A percentile compares a stretch with the other conserved stretches of the same genome.
Evolutionary conservation across 108 stramenopile species (phyloP).

Genomic region (Schizochytrium sp.): DNA sequence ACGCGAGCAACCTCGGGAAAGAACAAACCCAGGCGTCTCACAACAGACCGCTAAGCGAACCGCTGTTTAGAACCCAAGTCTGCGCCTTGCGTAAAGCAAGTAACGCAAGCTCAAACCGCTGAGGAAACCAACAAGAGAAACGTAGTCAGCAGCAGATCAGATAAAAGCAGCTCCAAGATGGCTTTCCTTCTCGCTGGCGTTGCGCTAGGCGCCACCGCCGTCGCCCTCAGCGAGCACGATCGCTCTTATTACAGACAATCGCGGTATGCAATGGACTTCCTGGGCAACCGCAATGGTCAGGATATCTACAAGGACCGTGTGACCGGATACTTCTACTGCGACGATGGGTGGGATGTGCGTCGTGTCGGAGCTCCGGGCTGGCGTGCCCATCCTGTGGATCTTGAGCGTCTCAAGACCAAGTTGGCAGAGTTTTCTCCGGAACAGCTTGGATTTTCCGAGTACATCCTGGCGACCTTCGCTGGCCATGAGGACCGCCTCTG

Average conservation of each 20-base stretch:
- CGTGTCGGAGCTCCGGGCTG: slow-evolving; percentile 28
- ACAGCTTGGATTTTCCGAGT: slow-evolving; percentile 27
- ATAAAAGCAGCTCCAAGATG: neutral
- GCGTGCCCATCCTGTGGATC: slow-evolving; percentile 49
- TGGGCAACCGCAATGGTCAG: slow-evolving; percentile 54
- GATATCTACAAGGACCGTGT: slow-evolving; percentile 62
- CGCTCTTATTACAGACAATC: slow-evolving; percentile 18
- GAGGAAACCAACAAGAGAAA: neutral
- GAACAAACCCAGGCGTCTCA: too few relatives aligned
- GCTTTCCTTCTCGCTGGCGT: slow-evolving; percentile 52
- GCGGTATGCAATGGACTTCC: slow-evolving; percentile 49
- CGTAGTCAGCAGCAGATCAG: neutral
- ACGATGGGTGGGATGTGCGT: slow-evolving; percentile 56
- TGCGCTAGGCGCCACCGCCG: slow-evolving; percentile 37
- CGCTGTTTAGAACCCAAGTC: too few relatives aligned
- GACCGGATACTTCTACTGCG: slow-evolving; percentile 33
- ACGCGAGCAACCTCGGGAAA: too few relatives aligned
- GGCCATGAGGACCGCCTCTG: slow-evolving; percentile 29
- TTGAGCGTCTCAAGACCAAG: slow-evolving; percentile 53
- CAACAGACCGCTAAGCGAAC: too few relatives aligned
- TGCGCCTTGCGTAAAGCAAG: neutral
- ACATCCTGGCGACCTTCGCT: slow-evolving; percentile 38
- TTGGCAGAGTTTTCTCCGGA: slow-evolving; percentile 40
- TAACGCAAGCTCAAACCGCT: neutral
- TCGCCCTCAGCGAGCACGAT: slow-evolving; percentile 48